Base-by-base conservation (phyloP, 306 rosid genomes). In the Dalbergia cochinchinensis region DNA sequence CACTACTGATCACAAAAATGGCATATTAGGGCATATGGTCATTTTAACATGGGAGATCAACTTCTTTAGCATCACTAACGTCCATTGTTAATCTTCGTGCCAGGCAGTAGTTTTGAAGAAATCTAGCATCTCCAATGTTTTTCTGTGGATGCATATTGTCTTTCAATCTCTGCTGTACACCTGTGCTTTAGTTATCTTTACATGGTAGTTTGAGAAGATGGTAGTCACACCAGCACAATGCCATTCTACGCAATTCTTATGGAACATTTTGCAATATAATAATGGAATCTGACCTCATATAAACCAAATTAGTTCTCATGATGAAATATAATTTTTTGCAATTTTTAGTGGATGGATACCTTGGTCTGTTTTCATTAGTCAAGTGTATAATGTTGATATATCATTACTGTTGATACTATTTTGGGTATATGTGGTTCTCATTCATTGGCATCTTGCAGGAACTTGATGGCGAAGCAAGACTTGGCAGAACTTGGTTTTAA, bases 391-490 rank as follows among this genome's bases (percentile, higher is more conserved):
- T 54, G 16, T 78, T 68, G 78, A 70, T 71, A 50, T 66, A 37
- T 63, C 37, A 34, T 73, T 13, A 51, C 6, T 54, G n/a, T 42
- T 11, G 63, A 37, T 16, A 39, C 18, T 72, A 7, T 34, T 65
- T 72, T 35, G 50, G 74, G 34, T 59, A 41, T 14, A 39, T 20
- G 51, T 63, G 20, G 54, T 83, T 84, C 45, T 37, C 39, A 65
- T 10, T 31, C 10, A 81, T 69, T 79, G 70, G 72, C 76, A 65
- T 78, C 51, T 86, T 69, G 77, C 90, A 95, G 98, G 92, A 95
- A 95, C 85, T 89, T 93, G 87, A 95, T 95, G 99, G 99, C 99
- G 41, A 93, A 93, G 71, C 99, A 95, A 83, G 97, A 93, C 89
- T 82, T 95, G 91, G 77, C 90, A 14, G 98, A 95, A 84, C 98